Conservation (phyloP, 257 asterid species). For the Plectranthus barbatus region DNA sequence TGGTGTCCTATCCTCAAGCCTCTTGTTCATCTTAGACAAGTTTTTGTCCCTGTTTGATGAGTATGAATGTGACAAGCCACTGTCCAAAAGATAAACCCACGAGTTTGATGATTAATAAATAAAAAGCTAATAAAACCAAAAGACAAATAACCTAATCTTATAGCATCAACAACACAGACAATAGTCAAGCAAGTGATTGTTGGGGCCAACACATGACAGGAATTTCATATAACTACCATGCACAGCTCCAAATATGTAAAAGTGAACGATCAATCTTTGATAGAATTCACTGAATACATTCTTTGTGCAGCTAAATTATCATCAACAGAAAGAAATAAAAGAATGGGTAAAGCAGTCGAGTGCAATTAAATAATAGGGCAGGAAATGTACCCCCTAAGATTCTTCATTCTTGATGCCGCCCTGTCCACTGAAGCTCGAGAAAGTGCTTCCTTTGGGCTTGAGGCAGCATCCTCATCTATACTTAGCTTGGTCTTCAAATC, state of each 20-base stretch:
- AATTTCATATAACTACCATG: not conserved
- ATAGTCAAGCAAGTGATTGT: not conserved
- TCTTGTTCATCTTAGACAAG: conserved; percentile 37
- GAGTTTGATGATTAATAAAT: not conserved
- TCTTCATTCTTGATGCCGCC: conserved; percentile 51
- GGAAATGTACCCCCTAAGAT: conserved; percentile 45
- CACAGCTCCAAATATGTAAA: not conserved
- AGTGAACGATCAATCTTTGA: not conserved
- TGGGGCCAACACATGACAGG: not conserved
- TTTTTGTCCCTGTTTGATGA: conserved; percentile 57
- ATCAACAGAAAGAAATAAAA: not conserved
- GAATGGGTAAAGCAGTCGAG: not conserved
- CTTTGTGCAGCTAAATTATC: not conserved
- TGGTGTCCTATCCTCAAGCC: conserved; percentile 43
- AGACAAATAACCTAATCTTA: not conserved
- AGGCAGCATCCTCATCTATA: conserved; percentile 73
- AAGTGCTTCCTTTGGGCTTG: conserved; percentile 86
- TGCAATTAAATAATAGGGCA: not conserved
- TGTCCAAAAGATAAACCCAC: conserved; percentile 18
- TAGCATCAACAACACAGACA: not conserved
- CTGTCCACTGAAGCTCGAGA: conserved; percentile 67
- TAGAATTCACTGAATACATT: not conserved
- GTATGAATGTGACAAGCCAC: conserved; percentile 87
- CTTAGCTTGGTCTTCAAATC: conserved; percentile 88
- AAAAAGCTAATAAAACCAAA: not conserved